Evolutionary conservation across 768 basidiomycete genomes (phyloP).

Genomic region (Mycena venus): DNA sequence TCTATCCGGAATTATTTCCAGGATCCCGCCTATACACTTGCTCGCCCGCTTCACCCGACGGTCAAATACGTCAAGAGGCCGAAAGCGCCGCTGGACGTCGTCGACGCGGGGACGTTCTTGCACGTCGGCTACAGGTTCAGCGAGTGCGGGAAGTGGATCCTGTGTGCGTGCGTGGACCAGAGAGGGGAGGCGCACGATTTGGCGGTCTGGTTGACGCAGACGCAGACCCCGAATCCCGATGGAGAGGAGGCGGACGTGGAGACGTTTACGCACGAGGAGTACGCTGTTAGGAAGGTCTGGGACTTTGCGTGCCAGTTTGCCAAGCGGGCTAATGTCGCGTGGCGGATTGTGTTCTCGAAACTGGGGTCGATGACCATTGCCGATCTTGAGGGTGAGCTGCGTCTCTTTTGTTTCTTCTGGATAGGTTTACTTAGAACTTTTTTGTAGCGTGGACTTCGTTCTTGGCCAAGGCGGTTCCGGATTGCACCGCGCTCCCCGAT

Average conservation of each 20-base stretch:
- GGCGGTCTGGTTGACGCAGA: slow-evolving; percentile 75
- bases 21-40: slow-evolving; percentile 67
- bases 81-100: slow-evolving; percentile 53
- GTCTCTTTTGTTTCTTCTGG: slow-evolving; percentile 2
- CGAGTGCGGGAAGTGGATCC: slow-evolving; percentile 79
- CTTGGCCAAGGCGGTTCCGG: slow-evolving; percentile 56
- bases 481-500: slow-evolving; percentile 58
- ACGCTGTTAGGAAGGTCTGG: slow-evolving; percentile 76
- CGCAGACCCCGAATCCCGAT: slow-evolving; percentile 39
- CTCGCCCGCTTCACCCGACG: slow-evolving; percentile 47
- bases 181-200: slow-evolving; percentile 82
- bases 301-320: slow-evolving; percentile 74
- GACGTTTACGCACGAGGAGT: slow-evolving; percentile 55
- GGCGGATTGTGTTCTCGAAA: slow-evolving; percentile 82
- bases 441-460: slow-evolving; percentile 74
- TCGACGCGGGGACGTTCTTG: slow-evolving; percentile 72
- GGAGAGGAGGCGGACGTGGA: slow-evolving; percentile 47
- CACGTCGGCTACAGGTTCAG: slow-evolving; percentile 84
- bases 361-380: slow-evolving; percentile 68
- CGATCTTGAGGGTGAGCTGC: slow-evolving; percentile 76
- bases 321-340: slow-evolving; percentile 78
- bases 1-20: slow-evolving; percentile 67
- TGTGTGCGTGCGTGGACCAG: slow-evolving; percentile 82
- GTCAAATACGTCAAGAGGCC: slow-evolving; percentile 60
- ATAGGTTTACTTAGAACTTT: slow-evolving; percentile 13